A percentile compares a stretch with the other conserved stretches of the same genome.
phyloP scores from a whole-genome alignment of 140 eudicot species.

The Anethum foeniculum region DNA sequence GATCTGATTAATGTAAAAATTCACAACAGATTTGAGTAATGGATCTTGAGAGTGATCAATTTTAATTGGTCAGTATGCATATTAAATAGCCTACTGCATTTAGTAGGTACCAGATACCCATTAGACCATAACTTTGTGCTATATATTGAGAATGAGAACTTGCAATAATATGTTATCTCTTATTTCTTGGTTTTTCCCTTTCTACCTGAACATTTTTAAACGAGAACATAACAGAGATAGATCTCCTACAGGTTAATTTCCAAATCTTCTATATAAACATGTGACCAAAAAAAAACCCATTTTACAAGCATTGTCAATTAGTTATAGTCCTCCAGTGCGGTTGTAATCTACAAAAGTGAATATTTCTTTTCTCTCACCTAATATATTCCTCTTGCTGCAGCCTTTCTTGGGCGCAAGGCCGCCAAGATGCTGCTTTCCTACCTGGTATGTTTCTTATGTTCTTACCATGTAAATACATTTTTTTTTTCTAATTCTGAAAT shows the following conservation, averaged over 20 bases:
- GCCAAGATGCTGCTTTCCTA: constrained; percentile 52
- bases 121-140: too few relatives aligned
- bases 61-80: neutral
- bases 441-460: constrained; percentile 45
- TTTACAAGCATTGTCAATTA: too few relatives aligned
- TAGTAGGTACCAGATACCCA: neutral
- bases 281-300: too few relatives aligned
- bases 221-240: too few relatives aligned
- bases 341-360: neutral
- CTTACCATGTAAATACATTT: neutral
- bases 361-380: neutral
- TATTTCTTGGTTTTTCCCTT: too few relatives aligned
- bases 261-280: too few relatives aligned
- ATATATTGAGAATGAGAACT: too few relatives aligned
- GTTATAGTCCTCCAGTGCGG: too few relatives aligned
- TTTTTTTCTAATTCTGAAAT: neutral
- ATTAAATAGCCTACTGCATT: neutral
- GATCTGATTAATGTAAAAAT: neutral
- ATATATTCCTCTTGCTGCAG: constrained; percentile 30
- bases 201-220: too few relatives aligned
- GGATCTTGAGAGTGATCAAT: neutral
- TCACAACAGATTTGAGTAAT: neutral
- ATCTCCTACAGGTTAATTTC: too few relatives aligned
- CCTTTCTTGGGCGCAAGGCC: constrained; percentile 59
- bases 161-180: too few relatives aligned